Evolutionary conservation across 305 asterid genomes (phyloP).

Genomic region (Withania somnifera): DNA sequence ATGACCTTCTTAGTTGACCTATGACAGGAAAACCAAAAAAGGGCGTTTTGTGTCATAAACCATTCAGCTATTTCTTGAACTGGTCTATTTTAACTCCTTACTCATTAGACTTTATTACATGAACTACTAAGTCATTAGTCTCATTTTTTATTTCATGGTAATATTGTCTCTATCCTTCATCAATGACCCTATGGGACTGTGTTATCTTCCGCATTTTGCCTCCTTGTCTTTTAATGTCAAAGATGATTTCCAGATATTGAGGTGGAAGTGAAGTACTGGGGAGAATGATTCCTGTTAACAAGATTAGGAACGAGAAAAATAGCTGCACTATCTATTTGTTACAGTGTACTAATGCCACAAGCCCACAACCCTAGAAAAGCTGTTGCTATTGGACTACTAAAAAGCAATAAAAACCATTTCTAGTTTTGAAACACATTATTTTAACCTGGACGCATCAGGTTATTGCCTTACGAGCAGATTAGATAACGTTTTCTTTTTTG

Average conservation of each 20-base stretch:
- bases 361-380: background rate
- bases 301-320: background rate
- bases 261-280: background rate
- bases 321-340: background rate
- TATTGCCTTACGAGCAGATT: background rate
- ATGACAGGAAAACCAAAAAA: background rate
- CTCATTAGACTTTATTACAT: background rate
- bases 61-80: background rate
- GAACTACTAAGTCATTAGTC: background rate
- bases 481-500: background rate
- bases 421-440: background rate
- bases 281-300: background rate
- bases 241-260: background rate
- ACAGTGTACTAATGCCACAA: background rate
- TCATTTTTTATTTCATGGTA: background rate
- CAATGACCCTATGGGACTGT: background rate
- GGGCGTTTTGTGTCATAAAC: background rate
- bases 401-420: background rate
- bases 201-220: background rate
- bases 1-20: background rate
- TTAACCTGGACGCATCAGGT: background rate
- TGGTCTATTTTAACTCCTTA: background rate
- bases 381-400: background rate
- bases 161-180: background rate
- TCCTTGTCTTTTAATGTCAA: background rate